A percentile compares a stretch with the other conserved stretches of the same genome.
These are phyloP conservation scores for Camellia oleifera DNA, from an alignment of 179 eudicot species.

Conservation along the genomic window DNA sequence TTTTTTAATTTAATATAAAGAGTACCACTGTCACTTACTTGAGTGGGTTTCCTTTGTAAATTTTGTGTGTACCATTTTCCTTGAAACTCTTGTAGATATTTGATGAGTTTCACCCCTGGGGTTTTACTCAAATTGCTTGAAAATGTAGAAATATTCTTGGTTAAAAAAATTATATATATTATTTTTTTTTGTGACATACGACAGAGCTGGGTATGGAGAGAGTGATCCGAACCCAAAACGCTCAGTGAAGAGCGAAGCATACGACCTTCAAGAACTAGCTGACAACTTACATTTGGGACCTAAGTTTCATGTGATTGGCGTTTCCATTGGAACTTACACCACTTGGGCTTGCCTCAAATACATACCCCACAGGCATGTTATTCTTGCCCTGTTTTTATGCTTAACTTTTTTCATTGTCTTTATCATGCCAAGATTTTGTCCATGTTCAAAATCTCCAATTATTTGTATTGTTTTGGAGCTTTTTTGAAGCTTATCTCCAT, in stretches of 20 bases:
- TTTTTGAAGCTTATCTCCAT: background rate
- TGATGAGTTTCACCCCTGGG: no score
- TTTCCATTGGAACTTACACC: conserved; percentile 46
- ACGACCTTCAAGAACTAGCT: conserved; percentile 56
- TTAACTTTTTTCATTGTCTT: background rate
- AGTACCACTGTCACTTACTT: no score
- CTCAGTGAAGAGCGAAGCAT: conserved; percentile 47
- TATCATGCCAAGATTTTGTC: no score
- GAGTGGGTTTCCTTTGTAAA: no score
- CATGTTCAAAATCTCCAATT: no score
- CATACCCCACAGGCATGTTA: conserved; percentile 48
- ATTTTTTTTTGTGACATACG: conserved; percentile 26
- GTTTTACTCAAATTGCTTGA: no score
- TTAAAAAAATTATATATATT: no score
- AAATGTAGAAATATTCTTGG: no score
- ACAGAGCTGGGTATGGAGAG: conserved; percentile 64
- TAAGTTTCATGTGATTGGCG: conserved; percentile 45
- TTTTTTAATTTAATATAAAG: no score
- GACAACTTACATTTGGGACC: conserved; percentile 44
- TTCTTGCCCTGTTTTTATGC: background rate
- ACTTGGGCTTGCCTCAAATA: conserved; percentile 49
- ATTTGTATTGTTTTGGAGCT: background rate
- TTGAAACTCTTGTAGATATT: no score
- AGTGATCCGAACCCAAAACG: conserved; percentile 52
- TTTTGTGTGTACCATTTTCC: no score